Conservation (phyloP, 805 yeast genomes). For the Priceomyces carsonii region DNA sequence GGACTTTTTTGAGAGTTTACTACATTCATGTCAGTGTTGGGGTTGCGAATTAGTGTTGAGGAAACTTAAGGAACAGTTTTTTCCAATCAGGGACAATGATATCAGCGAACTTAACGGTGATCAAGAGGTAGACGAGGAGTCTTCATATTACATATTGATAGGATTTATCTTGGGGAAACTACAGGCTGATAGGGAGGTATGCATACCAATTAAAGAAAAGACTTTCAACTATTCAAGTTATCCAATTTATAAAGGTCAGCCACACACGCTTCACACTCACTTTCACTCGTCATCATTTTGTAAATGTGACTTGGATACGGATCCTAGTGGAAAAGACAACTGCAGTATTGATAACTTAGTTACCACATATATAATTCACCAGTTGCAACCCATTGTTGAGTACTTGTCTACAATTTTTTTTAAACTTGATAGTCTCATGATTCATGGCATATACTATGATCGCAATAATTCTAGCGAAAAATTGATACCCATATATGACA, state of each 20-base stretch:
- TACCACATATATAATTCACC: constrained; percentile 36
- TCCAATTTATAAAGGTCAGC: constrained; percentile 36
- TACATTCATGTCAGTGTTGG: constrained; percentile 38
- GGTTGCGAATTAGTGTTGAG: constrained; percentile 34
- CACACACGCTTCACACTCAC: constrained; percentile 32
- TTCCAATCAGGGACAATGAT: constrained; percentile 18
- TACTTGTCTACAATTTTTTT: constrained; percentile 24
- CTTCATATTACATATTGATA: constrained; percentile 29
- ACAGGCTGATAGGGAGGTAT: constrained; percentile 38
- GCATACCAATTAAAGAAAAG: constrained; percentile 31
- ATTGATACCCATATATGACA: constrained; percentile 29
- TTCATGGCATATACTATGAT: constrained; percentile 37
- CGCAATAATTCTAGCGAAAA: constrained; percentile 5
- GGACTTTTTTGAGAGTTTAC: constrained; percentile 30
- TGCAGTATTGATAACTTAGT: constrained; percentile 32
- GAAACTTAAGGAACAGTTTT: constrained; percentile 20
- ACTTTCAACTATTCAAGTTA: constrained; percentile 23
- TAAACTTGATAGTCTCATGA: constrained; percentile 28
- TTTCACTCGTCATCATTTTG: constrained; percentile 26
- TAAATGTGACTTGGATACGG: constrained; percentile 21
- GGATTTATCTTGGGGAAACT: constrained; percentile 35
- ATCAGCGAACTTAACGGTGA: constrained; percentile 12
- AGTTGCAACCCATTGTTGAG: constrained; percentile 29
- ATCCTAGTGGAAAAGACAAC: constrained; percentile 21
- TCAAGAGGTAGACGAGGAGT: constrained; percentile 21